Conservation (phyloP, 1,284 basidiomycete genomes). For the Heterobasidion occidentale region DNA sequence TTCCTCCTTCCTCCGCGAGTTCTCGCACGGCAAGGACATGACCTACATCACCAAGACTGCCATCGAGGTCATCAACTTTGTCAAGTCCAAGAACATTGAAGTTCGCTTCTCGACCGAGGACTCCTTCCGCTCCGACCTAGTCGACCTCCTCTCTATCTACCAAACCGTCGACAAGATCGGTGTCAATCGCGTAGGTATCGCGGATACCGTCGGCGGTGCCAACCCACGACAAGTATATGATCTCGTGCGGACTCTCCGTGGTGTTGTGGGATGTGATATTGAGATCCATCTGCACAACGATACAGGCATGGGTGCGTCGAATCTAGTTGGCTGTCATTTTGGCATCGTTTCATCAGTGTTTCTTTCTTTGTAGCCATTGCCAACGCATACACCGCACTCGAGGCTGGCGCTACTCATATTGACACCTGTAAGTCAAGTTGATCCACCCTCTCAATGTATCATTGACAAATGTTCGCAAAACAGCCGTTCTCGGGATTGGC, state of each 20-base stretch:
- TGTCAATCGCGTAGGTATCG: conserved; percentile 98
- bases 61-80: conserved; percentile 98
- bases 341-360: not conserved
- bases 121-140: conserved; percentile 98
- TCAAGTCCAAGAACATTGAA: conserved; percentile 99
- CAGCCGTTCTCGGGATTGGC: conserved; percentile 90
- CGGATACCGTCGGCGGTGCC: conserved; percentile 98
- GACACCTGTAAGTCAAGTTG: conserved; percentile 72
- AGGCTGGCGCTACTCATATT: conserved; percentile 98
- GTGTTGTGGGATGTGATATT: conserved; percentile 95
- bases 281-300: conserved; percentile 99
- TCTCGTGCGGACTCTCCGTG: conserved; percentile 91
- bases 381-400: conserved; percentile 97
- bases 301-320: conserved; percentile 74
- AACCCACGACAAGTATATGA: conserved; percentile 99
- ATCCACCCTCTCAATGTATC: not conserved
- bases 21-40: conserved; percentile 99
- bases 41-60: conserved; percentile 99
- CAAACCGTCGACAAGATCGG: conserved; percentile 99
- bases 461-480: conserved; percentile 3
- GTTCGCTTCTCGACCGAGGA: conserved; percentile 99
- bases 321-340: not conserved
- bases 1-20: conserved; percentile 97
- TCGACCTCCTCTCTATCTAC: conserved; percentile 98
- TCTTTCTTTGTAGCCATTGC: conserved; percentile 68